Percentiles rank a stretch among this genome's conserved stretches.
phyloP scores from a whole-genome alignment of 495 filamentous ascomycete species.

The Aspergillus indologenus region DNA sequence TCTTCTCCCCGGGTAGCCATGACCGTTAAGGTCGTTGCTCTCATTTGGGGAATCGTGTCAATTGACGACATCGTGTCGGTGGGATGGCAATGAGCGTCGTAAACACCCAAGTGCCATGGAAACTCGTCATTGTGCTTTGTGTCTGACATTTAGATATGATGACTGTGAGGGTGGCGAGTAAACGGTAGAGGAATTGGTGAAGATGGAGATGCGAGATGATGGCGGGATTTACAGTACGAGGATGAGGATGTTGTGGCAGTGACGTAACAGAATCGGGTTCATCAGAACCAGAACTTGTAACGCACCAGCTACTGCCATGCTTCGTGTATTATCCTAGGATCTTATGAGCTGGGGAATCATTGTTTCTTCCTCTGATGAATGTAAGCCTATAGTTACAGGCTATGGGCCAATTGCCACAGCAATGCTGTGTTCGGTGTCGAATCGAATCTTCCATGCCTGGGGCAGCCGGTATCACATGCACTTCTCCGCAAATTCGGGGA shows the following conservation, averaged over 20 bases:
- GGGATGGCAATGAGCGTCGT: conserved; percentile 96
- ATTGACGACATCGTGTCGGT: conserved; percentile 87
- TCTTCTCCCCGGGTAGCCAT: conserved; percentile 90
- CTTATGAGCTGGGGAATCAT: too few relatives aligned
- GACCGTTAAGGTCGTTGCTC: conserved; percentile 69
- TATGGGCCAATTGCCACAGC: too few relatives aligned
- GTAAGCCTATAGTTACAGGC: too few relatives aligned
- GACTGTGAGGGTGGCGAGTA: not conserved
- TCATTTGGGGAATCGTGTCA: conserved; percentile 68
- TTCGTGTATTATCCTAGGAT: too few relatives aligned
- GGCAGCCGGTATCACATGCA: conserved; percentile 31
- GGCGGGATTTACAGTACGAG: not conserved
- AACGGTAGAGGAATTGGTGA: not conserved
- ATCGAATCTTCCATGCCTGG: conserved; percentile 12
- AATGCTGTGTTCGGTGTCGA: too few relatives aligned
- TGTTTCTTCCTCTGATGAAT: too few relatives aligned
- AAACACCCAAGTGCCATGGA: conserved; percentile 83
- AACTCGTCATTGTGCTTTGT: conserved; percentile 40
- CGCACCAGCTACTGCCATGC: too few relatives aligned
- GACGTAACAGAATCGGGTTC: conserved; percentile 9
- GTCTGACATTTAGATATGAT: conserved; percentile 15
- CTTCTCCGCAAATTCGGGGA: conserved; percentile 23
- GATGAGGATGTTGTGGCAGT: conserved; percentile 4
- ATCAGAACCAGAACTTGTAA: not conserved
- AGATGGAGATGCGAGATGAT: not conserved